These are phyloP conservation scores for Lactarius vividus DNA, from an alignment of 768 basidiomycete genomes.

Conservation along the genomic window DNA sequence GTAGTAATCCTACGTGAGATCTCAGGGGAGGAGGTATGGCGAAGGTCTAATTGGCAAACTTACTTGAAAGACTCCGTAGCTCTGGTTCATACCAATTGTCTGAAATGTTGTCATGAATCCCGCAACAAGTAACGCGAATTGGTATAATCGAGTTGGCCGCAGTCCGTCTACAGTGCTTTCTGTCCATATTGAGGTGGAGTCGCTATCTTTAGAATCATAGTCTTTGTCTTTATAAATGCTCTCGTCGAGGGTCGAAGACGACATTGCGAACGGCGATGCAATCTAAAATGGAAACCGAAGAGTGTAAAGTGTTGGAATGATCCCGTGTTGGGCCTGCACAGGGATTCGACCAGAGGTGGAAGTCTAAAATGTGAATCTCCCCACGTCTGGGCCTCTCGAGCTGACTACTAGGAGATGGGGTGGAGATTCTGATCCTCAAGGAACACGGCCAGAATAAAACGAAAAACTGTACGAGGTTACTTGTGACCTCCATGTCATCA, in stretches of 20 bases:
- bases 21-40: background rate
- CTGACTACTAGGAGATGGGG: background rate
- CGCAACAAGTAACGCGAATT: constrained; percentile 38
- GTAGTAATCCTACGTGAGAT: constrained; percentile 40
- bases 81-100: constrained; percentile 44
- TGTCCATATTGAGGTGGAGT: background rate
- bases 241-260: background rate
- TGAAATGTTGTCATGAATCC: constrained; percentile 48
- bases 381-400: background rate
- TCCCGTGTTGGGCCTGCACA: constrained; percentile 2
- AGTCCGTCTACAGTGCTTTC: constrained; percentile 2
- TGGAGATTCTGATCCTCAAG: background rate
- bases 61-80: constrained; percentile 45
- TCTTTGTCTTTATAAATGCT: background rate
- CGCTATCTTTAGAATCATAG: background rate
- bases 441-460: background rate
- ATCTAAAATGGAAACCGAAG: background rate
- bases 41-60: background rate
- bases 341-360: background rate
- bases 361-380: background rate
- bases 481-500: background rate
- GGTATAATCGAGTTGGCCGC: constrained; percentile 37
- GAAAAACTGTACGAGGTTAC: background rate
- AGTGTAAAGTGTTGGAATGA: background rate
- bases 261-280: background rate